phyloP scores from a whole-genome alignment of 176 grass and related monocot species.

The Triticum monococcum region DNA sequence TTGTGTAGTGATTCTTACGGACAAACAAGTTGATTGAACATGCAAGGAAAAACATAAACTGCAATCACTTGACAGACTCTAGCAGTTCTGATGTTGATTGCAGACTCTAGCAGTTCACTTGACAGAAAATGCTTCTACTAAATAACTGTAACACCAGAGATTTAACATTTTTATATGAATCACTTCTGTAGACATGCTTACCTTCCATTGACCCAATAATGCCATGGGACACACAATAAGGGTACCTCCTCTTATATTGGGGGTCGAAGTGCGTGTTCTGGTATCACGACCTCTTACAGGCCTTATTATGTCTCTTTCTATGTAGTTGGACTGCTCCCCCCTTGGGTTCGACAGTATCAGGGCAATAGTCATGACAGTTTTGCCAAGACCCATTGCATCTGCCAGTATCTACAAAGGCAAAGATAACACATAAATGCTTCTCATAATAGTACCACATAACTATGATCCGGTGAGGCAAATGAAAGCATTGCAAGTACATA shows the following conservation, averaged over 20 bases:
- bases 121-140: background rate
- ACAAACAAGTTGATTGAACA: background rate
- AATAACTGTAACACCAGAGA: background rate
- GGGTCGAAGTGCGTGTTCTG: background rate
- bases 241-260: constrained; percentile 62
- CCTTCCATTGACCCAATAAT: constrained; percentile 95
- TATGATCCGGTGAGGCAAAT: background rate
- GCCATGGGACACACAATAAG: constrained; percentile 85
- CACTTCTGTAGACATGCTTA: constrained; percentile 11
- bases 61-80: background rate
- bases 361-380: constrained; percentile 97
- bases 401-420: constrained; percentile 73
- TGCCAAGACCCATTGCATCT: constrained; percentile 95
- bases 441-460: background rate
- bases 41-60: background rate
- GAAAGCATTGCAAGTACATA: background rate
- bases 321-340: constrained; percentile 36
- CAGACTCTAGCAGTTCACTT: background rate
- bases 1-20: background rate
- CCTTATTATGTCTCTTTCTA: constrained; percentile 15
- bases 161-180: background rate
- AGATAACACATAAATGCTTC: constrained; percentile 17
- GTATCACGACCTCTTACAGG: background rate
- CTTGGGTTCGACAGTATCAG: constrained; percentile 72
- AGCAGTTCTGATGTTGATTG: background rate